Conservation (phyloP, 2,329 filamentous ascomycete genomes). For the Microdochium bolleyi region DNA sequence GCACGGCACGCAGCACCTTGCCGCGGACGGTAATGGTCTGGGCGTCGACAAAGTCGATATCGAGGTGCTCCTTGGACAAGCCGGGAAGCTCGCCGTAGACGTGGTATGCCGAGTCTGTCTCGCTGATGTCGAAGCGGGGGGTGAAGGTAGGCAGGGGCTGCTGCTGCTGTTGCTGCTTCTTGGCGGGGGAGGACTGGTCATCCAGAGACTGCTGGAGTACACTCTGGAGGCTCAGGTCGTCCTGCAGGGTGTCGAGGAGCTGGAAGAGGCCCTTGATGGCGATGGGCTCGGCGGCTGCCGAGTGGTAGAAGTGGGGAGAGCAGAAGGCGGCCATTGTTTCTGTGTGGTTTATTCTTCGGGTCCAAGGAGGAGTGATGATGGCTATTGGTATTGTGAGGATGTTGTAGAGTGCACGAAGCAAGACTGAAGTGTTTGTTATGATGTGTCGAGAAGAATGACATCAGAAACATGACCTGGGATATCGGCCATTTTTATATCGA, state of each 20-base stretch:
- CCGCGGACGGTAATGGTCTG: conserved; percentile 3
- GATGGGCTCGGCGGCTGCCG: not conserved
- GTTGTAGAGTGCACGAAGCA: not conserved
- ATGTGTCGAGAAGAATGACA: not conserved
- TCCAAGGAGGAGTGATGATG: not conserved
- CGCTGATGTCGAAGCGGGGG: conserved; percentile 4
- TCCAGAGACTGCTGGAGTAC: not conserved
- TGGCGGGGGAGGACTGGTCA: conserved; percentile 9
- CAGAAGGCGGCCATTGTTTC: not conserved
- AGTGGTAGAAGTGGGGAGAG: not conserved
- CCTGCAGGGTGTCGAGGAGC: not conserved
- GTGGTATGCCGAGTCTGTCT: conserved; percentile 2
- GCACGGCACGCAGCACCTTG: conserved; percentile 18
- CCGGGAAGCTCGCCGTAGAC: conserved; percentile 4
- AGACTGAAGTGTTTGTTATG: not conserved
- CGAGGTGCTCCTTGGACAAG: conserved; percentile 1
- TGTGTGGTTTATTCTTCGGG: not conserved
- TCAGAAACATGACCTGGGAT: not conserved
- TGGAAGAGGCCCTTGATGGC: conserved; percentile 1
- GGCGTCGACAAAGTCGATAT: conserved; percentile 7
- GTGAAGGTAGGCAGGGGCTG: conserved; percentile 2
- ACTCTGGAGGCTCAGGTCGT: not conserved
- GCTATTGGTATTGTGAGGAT: not conserved
- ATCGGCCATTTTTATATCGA: not conserved
- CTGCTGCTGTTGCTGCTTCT: not conserved